Evolutionary conservation across 169 alveolate species (phyloP), one percentile per base, ranked within the genome.

Genomic region (Cryptosporidium viatorum): DNA sequence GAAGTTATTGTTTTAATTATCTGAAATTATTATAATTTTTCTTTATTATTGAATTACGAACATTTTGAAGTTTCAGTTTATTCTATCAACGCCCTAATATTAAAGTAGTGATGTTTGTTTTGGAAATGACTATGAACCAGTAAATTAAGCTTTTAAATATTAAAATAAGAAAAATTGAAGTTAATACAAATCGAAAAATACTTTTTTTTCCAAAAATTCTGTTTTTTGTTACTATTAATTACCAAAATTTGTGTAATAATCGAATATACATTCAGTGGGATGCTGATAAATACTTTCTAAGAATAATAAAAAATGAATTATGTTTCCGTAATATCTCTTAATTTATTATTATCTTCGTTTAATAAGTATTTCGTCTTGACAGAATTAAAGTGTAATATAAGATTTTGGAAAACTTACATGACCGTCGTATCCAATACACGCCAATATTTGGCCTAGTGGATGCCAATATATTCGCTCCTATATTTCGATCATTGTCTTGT

Each of bases 391-490:
- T 43, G 21, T 26, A 39, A 43, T 9, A 1, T 3, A 1, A n/a
- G 41, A 70, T 39, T 10, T 10, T 16, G 35, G 26, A 21, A 43
- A 37, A 80, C 89, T 60, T 80, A 80, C 89, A n/a, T 41, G 39
- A 21, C 75, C 75, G 21, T 62, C 45, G 21, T 39, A 48, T 37
- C 37, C 41, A 6, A 41, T 41, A 26, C 80, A 35, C 23, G 65
- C 35, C 33, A 80, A 67, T 16, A 80, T 59, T n/a, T 59, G 68
- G 9, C 89, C 89, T 21, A 80, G 62, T 14, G 73, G 65, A 80
- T 80, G 80, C 89, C 89, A 80, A 31, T 41, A 65, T 41, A 80
- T 59, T 43, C 68, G 55, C 12, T 59, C 62, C 89, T 80, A 62
- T 6, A 41, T 21, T 16, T 62, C n/a, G 1, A 18, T 41, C n/a